Percentiles rank a stretch among this genome's conserved stretches.
Evolutionary conservation across 352 stramenopile genomes (phyloP).

Genomic region (Phytophthora meadii): DNA sequence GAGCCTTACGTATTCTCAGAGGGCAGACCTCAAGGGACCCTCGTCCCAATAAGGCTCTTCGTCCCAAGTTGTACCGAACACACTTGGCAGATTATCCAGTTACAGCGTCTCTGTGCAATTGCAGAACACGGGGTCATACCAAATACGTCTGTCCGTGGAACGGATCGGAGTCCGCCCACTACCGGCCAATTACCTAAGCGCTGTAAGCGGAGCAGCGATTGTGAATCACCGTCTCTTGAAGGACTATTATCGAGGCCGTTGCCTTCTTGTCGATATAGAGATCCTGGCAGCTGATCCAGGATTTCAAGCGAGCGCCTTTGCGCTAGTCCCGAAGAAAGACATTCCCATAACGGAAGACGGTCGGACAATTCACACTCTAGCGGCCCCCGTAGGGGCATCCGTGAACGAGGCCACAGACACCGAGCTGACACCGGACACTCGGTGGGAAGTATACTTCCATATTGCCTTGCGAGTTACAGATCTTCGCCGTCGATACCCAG

Average conservation of each 20-base stretch:
- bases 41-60: constrained; percentile 3
- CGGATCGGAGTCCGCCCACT: constrained; percentile 1
- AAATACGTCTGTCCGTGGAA: not conserved
- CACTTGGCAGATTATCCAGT: constrained; percentile 5
- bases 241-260: constrained; percentile 12
- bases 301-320: constrained; percentile 18
- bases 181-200: constrained; percentile 5
- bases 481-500: not conserved
- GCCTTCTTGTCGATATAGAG: not conserved
- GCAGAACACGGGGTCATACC: constrained; percentile 11
- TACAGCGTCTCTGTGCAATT: constrained; percentile 2
- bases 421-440: not conserved
- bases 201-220: not conserved
- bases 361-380: constrained; percentile 22
- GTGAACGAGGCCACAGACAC: not conserved
- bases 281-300: not conserved
- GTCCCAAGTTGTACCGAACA: constrained; percentile 5
- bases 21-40: constrained; percentile 1
- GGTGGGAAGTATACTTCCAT: not conserved
- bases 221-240: constrained; percentile 2
- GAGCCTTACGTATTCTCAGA: not conserved
- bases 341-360: constrained; percentile 2
- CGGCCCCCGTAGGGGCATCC: not conserved
- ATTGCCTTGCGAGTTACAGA: not conserved
- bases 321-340: constrained; percentile 15